Percentiles rank a stretch among this genome's conserved stretches.
Evolutionary conservation across 164 flowering plant species (phyloP).

Genomic region (Euptelea pleiosperma): DNA sequence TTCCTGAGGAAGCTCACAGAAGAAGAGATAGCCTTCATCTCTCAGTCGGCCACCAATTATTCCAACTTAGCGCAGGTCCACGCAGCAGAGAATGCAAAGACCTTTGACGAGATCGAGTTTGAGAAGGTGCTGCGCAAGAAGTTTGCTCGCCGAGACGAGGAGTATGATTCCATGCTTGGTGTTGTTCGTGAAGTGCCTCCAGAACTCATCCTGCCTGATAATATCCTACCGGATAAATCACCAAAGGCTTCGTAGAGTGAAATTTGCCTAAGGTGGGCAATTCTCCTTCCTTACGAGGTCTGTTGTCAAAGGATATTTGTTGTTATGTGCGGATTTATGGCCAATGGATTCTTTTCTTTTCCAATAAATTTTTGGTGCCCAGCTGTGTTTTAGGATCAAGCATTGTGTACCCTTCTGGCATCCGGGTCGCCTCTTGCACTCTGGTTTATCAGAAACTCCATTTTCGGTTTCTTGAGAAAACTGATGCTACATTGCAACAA

Average conservation of each 20-base stretch:
- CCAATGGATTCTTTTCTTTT: constrained; percentile 18
- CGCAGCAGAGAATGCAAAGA: constrained; percentile 85
- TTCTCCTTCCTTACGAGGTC: constrained; percentile 13
- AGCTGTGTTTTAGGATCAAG: constrained; percentile 19
- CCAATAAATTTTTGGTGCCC: constrained; percentile 37
- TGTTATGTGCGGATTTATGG: constrained; percentile 26
- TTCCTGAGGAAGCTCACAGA: constrained; percentile 88
- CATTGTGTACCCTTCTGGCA: constrained; percentile 11
- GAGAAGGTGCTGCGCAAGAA: constrained; percentile 86
- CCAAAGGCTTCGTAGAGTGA: constrained; percentile 33
- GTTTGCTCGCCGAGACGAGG: constrained; percentile 84
- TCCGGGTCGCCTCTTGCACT: not conserved
- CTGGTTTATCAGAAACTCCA: constrained; percentile 3
- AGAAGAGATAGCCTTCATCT: constrained; percentile 76
- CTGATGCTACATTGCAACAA: constrained; percentile 4
- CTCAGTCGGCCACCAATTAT: constrained; percentile 85
- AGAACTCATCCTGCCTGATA: constrained; percentile 73
- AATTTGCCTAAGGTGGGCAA: constrained; percentile 9
- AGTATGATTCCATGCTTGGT: constrained; percentile 82
- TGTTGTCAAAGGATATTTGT: constrained; percentile 18
- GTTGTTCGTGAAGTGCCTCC: constrained; percentile 76
- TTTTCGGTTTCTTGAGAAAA: constrained; percentile 10
- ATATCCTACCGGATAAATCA: constrained; percentile 57
- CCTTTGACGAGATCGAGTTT: constrained; percentile 83
- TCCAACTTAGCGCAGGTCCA: constrained; percentile 85